Evolutionary conservation across 2,329 filamentous ascomycete species (phyloP), one percentile per base, ranked within the genome.

Genomic region (Monosporascus sp.): DNA sequence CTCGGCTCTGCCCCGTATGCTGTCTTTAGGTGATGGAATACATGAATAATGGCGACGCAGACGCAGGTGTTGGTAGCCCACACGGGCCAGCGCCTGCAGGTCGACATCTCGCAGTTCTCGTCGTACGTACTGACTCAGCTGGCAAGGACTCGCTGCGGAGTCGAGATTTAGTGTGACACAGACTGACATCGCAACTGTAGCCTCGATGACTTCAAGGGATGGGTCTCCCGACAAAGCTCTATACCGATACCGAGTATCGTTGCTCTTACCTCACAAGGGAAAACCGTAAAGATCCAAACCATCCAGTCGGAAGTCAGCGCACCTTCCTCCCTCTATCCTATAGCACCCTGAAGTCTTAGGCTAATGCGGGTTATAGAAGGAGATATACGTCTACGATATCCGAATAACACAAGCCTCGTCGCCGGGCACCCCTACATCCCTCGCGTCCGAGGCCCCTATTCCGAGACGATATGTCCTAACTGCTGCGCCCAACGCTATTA

Each of bases 301-400:
- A 80, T 97, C 48, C 82, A 90, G 59, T 85, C 83, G 37, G 93
- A 97, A 81, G 89, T 90, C 74, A 43, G 75, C 38, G 31, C 31
- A 35, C 31, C 31, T 70, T 38, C 37, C 49, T 48, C 55, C 53
- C 35, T 45, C 40, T 48, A 40, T 20, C 35, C 35, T 38, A 17
- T 35, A 49, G 18, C 37, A 40, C 38, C 22, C 52, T 17, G 18
- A 35, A 14, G 20, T 35, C 24, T 41, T 8, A 14, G 46, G 43
- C 57, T 65, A 46, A 60, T 31, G 24, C 26, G 5, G 24, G 35
- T 44, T 48, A 28, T 61, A 95, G 87, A 89, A 84, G 60, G 91
- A 97, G 69, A 85, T 99, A 53, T 97, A 89, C 68, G 84, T 97
- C 50, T 99, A 96, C 72, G 91, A 97, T 71, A 88, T 91, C 57